Percentiles rank a stretch among this genome's conserved stretches.
phyloP scores from a whole-genome alignment of 345 rosid genomes.

The Gynandropsis gynandra region DNA sequence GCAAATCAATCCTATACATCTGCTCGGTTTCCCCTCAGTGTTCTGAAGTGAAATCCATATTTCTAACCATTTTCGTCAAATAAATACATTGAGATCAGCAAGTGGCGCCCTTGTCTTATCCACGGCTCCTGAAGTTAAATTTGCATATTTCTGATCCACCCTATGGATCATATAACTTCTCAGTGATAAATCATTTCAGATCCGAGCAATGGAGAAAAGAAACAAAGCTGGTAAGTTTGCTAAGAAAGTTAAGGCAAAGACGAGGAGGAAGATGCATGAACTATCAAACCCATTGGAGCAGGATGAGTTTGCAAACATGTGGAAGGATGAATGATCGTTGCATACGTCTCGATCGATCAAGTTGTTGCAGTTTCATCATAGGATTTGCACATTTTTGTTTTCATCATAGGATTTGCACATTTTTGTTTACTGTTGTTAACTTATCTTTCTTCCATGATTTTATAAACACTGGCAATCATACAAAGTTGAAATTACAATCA shows the following conservation, averaged over 20 bases:
- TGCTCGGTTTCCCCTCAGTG: no score
- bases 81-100: no score
- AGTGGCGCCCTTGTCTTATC: no score
- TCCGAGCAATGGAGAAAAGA: constrained; percentile 70
- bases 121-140: no score
- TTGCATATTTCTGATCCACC: no score
- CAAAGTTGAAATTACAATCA: no score
- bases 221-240: constrained; percentile 70
- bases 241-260: constrained; percentile 86
- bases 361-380: constrained; percentile 9
- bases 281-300: constrained; percentile 70
- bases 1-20: no score
- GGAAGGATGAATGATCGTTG: constrained; percentile 54
- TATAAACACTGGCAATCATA: background rate
- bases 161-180: background rate
- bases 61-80: no score
- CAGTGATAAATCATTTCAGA: constrained; percentile 27
- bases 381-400: constrained; percentile 7
- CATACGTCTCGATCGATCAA: no score
- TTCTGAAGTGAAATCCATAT: no score
- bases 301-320: constrained; percentile 91
- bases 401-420: background rate
- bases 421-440: background rate
- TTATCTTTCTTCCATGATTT: no score
- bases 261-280: constrained; percentile 87